Percentiles rank a stretch among this genome's conserved stretches.
Evolutionary conservation across 2,329 filamentous ascomycete species (phyloP).

Genomic region (Botrytis galanthina): DNA sequence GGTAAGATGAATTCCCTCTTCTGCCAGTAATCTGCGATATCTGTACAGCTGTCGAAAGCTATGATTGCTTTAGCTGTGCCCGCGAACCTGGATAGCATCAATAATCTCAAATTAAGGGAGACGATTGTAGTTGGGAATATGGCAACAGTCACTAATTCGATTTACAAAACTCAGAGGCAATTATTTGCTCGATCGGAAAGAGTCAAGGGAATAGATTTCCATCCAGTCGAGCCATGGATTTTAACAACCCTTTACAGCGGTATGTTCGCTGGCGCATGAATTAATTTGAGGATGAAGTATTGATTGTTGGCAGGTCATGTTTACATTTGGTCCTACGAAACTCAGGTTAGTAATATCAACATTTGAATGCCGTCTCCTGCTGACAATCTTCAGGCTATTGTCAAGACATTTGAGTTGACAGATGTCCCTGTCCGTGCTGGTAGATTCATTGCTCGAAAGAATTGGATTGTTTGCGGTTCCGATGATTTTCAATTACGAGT

Average conservation of each 20-base stretch:
- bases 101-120: slow-evolving; percentile 30
- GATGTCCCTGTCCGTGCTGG: slow-evolving; percentile 97
- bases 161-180: slow-evolving; percentile 60
- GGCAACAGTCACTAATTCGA: slow-evolving; percentile 37
- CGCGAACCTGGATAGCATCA: slow-evolving; percentile 17
- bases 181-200: slow-evolving; percentile 88
- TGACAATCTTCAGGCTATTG: slow-evolving; percentile 61
- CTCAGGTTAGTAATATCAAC: slow-evolving; percentile 53
- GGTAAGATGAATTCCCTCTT: slow-evolving; percentile 42
- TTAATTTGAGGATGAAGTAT: slow-evolving; percentile 23
- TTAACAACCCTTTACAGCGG: slow-evolving; percentile 95
- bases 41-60: neutral
- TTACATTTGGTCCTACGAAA: slow-evolving; percentile 99
- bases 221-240: slow-evolving; percentile 94
- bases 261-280: slow-evolving; percentile 45
- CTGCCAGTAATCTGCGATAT: slow-evolving; percentile 9
- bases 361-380: neutral
- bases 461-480: slow-evolving; percentile 96
- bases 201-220: slow-evolving; percentile 97
- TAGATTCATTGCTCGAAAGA: slow-evolving; percentile 95
- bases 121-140: slow-evolving; percentile 28
- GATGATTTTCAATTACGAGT: slow-evolving; percentile 87
- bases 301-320: slow-evolving; percentile 71
- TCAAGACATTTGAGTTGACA: slow-evolving; percentile 98
- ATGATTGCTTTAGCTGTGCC: slow-evolving; percentile 17